A percentile compares a stretch with the other conserved stretches of the same genome.
Evolutionary conservation across 2,329 filamentous ascomycete species (phyloP).

Genomic region (Ceratocystis lukuohia): DNA sequence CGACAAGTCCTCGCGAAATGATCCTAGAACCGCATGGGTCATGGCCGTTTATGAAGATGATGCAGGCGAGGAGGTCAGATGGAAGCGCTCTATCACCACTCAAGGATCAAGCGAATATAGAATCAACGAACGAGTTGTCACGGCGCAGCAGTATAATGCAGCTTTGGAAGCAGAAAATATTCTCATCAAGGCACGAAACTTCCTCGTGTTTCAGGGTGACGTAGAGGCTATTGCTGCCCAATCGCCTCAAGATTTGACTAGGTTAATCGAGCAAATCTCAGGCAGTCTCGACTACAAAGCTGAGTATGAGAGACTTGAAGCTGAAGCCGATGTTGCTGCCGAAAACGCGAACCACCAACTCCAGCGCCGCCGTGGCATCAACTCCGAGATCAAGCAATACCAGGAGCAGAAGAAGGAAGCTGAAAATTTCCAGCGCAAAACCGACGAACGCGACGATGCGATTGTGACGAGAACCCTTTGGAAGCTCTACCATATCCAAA

Average conservation of each 20-base stretch:
- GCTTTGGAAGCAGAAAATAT: slow-evolving; percentile 89
- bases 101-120: slow-evolving; percentile 86
- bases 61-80: slow-evolving; percentile 82
- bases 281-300: slow-evolving; percentile 88
- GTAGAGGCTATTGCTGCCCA: slow-evolving; percentile 95
- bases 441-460: slow-evolving; percentile 77
- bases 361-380: slow-evolving; percentile 80
- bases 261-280: slow-evolving; percentile 92
- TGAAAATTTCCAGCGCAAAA: slow-evolving; percentile 83
- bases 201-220: slow-evolving; percentile 95
- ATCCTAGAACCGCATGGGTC: slow-evolving; percentile 93
- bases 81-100: slow-evolving; percentile 89
- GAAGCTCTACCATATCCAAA: slow-evolving; percentile 94
- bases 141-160: slow-evolving; percentile 84
- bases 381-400: slow-evolving; percentile 95
- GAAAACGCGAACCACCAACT: slow-evolving; percentile 84
- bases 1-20: slow-evolving; percentile 55
- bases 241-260: slow-evolving; percentile 82
- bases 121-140: slow-evolving; percentile 85
- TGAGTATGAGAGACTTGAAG: slow-evolving; percentile 84
- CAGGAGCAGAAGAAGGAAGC: slow-evolving; percentile 93
- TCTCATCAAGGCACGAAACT: slow-evolving; percentile 93
- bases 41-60: slow-evolving; percentile 99
- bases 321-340: slow-evolving; percentile 69
- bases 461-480: slow-evolving; percentile 88